Base-by-base conservation (phyloP, 306 rosid genomes). In the Sindora glabra region DNA sequence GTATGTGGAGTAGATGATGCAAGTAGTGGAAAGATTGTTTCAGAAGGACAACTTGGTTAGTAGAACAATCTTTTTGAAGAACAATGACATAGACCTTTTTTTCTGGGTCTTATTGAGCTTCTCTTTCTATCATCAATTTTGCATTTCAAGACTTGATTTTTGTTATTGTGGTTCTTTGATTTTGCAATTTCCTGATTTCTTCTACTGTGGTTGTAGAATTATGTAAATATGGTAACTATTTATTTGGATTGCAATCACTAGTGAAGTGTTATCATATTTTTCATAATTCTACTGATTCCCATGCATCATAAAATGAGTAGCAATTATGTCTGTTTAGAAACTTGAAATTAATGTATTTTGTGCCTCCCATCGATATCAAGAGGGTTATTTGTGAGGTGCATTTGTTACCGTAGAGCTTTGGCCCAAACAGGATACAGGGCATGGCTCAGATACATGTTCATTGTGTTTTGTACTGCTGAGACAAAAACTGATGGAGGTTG, bases 21-120 rank as follows among this genome's bases (percentile, higher is more conserved):
- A 75, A 78, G 56, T 70, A 30, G 67, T 56, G 74, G 59, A 54
- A 59, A 76, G 38, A 36, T 57, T 41, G 54, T 48, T 71, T 62
- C 30, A 23, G 71, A 74, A 30, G 82, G 69, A 33, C 63, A 67
- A 49, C 56, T 69, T 34, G 98, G 96, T 88, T 34, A 74, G 95
- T 62, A 26, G 51, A 64, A 36, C 48, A 72, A 37, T 38, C 40
- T 17, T 27, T 59, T 49, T 27, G 32, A 15, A 38, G 56, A 17
- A 24, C 45, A 11, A 18, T 55, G 49, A 38, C 53, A 62, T 62
- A 9, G 33, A 49, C 14, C 48, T 23, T 56, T 60, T 51, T 62
- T 7, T 40, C 17, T 62, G n/a, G 2, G 7, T 26, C 5, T 26
- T 46, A 26, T 52, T 52, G 58, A 10, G 38, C 56, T 39, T 57